A percentile compares a stretch with the other conserved stretches of the same genome.
phyloP scores from a whole-genome alignment of 2,329 filamentous ascomycete genomes.

The Talaromyces sp. region DNA sequence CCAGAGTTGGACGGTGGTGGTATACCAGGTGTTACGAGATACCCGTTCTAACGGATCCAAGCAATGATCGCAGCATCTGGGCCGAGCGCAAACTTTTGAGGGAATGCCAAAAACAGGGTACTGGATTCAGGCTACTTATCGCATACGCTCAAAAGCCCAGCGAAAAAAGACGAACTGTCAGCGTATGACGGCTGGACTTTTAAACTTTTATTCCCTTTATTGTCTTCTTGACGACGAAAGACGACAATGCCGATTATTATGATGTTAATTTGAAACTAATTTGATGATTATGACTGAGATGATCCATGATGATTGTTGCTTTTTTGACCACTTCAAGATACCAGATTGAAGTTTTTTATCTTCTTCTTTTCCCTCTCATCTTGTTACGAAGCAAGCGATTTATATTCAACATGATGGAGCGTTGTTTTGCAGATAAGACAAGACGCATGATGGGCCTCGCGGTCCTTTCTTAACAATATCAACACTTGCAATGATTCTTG shows the following conservation, averaged over 20 bases:
- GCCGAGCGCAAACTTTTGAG: conserved; percentile 66
- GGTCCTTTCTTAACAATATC: conserved; percentile 5
- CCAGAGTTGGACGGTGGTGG: conserved; percentile 92
- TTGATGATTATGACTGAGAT: conserved; percentile 5
- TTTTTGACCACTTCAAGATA: background rate
- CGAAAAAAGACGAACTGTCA: conserved; percentile 40
- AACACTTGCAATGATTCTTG: conserved; percentile 2
- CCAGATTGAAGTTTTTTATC: background rate
- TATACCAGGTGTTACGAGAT: conserved; percentile 88
- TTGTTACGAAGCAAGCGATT: conserved; percentile 1
- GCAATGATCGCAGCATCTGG: conserved; percentile 66
- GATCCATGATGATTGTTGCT: conserved; percentile 9
- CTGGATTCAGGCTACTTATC: conserved; percentile 84
- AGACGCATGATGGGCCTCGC: conserved; percentile 15
- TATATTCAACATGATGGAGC: background rate
- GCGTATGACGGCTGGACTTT: conserved; percentile 24
- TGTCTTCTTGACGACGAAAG: background rate
- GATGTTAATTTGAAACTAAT: background rate
- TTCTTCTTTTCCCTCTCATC: background rate
- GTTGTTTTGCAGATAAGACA: conserved; percentile 1
- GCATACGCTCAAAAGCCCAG: conserved; percentile 81
- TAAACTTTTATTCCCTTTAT: background rate
- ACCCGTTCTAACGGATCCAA: conserved; percentile 47
- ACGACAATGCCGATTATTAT: background rate
- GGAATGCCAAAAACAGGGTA: conserved; percentile 82